A percentile compares a stretch with the other conserved stretches of the same genome.
phyloP scores from a whole-genome alignment of 176 grass and related monocot genomes.

The Thinopyrum elongatum region DNA sequence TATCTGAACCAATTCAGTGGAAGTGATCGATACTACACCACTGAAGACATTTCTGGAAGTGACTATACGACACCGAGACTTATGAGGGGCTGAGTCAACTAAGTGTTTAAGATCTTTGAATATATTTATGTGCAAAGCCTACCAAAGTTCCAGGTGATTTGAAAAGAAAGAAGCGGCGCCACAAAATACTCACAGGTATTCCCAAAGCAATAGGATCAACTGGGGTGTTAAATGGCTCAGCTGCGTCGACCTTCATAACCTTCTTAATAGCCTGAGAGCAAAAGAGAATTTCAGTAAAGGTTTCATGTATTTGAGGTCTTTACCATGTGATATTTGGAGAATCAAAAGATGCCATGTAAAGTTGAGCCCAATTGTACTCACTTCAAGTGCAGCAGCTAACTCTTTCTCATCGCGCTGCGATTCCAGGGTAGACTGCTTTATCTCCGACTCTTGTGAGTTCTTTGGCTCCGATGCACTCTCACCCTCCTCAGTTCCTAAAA shows the following conservation, averaged over 20 bases:
- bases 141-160: neutral
- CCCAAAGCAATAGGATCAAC: conserved; percentile 84
- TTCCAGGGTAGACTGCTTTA: conserved; percentile 33
- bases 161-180: neutral
- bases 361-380: conserved; percentile 25
- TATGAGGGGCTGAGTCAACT: neutral
- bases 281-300: conserved; percentile 6
- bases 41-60: neutral
- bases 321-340: neutral
- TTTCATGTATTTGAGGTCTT: neutral
- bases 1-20: neutral
- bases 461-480: conserved; percentile 14
- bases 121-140: neutral
- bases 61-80: neutral
- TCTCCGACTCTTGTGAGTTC: conserved; percentile 35
- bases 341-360: neutral
- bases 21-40: neutral
- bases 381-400: conserved; percentile 53
- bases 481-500: conserved; percentile 21
- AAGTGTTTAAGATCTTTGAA: neutral
- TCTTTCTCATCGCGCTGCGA: conserved; percentile 52
- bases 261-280: conserved; percentile 80
- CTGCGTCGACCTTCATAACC: conserved; percentile 94
- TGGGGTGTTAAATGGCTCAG: conserved; percentile 84
- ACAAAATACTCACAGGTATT: conserved; percentile 88